These are phyloP conservation scores for Ceraceosorus guamensis DNA, from an alignment of 1,284 basidiomycete species.

Conservation along the genomic window DNA sequence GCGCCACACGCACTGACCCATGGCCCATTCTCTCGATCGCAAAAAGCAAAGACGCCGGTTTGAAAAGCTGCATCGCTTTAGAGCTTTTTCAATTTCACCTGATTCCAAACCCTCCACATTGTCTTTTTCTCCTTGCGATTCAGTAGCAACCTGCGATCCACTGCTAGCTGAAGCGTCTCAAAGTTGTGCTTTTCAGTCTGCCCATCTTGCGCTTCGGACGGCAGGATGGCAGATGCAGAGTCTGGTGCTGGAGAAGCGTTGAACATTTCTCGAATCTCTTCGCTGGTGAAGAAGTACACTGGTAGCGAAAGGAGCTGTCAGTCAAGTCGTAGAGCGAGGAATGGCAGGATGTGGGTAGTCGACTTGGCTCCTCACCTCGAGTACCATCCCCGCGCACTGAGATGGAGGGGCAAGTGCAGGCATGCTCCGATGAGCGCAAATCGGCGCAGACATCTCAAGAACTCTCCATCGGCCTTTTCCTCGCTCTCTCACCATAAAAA, in stretches of 20 bases:
- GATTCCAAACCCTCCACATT: constrained; percentile 46
- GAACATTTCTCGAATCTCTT: constrained; percentile 39
- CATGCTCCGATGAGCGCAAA: not conserved
- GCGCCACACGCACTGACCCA: too few relatives aligned
- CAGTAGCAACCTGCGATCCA: constrained; percentile 42
- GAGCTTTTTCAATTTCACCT: constrained; percentile 31
- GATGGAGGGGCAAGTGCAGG: not conserved
- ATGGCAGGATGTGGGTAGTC: too few relatives aligned
- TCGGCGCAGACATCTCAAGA: not conserved
- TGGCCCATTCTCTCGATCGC: too few relatives aligned
- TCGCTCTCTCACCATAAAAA: constrained; percentile 47
- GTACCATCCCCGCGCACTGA: constrained; percentile 78
- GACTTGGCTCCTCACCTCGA: constrained; percentile 54
- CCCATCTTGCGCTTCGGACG: constrained; percentile 2
- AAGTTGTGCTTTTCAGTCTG: constrained; percentile 16
- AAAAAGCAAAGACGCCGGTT: too few relatives aligned
- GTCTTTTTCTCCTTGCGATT: constrained; percentile 43
- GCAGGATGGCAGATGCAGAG: not conserved
- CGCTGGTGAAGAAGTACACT: constrained; percentile 43
- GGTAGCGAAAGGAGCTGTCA: not conserved
- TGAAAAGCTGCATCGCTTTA: not conserved
- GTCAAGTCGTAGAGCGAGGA: not conserved
- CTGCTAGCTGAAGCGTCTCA: constrained; percentile 38
- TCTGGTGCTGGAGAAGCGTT: constrained; percentile 18
- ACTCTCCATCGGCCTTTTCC: not conserved